These are phyloP conservation scores for Leptographium lundbergii DNA, from an alignment of 2,329 filamentous ascomycete species.

Conservation along the genomic window DNA sequence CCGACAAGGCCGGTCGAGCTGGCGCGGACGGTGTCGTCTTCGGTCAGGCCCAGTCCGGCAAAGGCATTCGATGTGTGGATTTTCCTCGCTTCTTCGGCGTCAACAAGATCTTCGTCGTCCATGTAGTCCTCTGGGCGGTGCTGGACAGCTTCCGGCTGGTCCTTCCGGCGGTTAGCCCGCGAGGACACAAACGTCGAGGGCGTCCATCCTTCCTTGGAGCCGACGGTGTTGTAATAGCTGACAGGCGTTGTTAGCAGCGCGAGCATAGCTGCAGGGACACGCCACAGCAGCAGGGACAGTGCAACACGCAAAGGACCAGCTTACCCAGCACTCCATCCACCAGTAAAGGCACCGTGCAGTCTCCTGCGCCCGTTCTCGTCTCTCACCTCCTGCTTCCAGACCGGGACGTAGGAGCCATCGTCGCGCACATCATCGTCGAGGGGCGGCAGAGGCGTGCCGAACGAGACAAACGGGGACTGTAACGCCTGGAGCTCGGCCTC, in stretches of 20 bases:
- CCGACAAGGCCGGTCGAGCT: slow-evolving; percentile 47
- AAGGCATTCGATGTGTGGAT: slow-evolving; percentile 65
- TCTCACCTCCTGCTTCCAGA: slow-evolving; percentile 98
- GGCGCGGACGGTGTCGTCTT: slow-evolving; percentile 35
- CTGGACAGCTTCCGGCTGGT: slow-evolving; percentile 37
- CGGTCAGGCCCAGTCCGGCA: slow-evolving; percentile 59
- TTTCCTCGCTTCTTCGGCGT: slow-evolving; percentile 65
- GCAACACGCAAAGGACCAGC: slow-evolving; percentile 16
- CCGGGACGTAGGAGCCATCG: slow-evolving; percentile 80
- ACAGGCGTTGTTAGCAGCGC: neutral
- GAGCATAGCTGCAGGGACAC: neutral
- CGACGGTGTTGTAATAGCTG: slow-evolving; percentile 95
- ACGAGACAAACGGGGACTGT: slow-evolving; percentile 63
- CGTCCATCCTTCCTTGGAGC: slow-evolving; percentile 96
- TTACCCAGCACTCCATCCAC: slow-evolving; percentile 92
- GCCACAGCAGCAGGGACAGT: neutral
- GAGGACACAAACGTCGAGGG: slow-evolving; percentile 88
- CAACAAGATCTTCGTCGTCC: slow-evolving; percentile 91
- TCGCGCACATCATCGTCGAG: slow-evolving; percentile 66
- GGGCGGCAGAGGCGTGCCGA: slow-evolving; percentile 74
- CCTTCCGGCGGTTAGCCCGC: slow-evolving; percentile 62
- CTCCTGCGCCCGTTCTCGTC: slow-evolving; percentile 86
- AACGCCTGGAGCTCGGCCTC: slow-evolving; percentile 58
- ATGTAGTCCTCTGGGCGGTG: slow-evolving; percentile 84
- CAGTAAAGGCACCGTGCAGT: slow-evolving; percentile 91